These are phyloP conservation scores for Boletus rubescentipes DNA, from an alignment of 768 basidiomycete genomes.

Conservation along the genomic window DNA sequence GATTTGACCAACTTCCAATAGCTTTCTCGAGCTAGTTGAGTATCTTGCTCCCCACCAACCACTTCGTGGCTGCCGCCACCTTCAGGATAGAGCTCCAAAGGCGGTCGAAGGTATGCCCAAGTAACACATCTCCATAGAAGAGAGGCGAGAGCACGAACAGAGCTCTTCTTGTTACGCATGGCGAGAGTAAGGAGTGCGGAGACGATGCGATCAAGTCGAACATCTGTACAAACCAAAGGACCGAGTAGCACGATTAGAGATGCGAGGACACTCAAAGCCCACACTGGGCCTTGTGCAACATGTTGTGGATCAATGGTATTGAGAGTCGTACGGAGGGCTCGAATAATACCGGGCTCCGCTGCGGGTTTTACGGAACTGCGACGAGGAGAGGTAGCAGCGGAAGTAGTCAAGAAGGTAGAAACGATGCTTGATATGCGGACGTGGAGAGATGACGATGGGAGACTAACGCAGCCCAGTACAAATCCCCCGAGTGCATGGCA, in stretches of 20 bases:
- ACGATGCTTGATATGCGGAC: conserved; percentile 51
- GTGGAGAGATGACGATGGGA: conserved; percentile 50
- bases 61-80: conserved; percentile 22
- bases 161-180: conserved; percentile 61
- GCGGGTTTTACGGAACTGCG: conserved; percentile 36
- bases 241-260: conserved; percentile 67
- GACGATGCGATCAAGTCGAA: conserved; percentile 44
- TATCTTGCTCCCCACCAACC: conserved; percentile 25
- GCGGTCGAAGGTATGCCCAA: conserved; percentile 67
- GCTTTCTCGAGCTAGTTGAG: conserved; percentile 30
- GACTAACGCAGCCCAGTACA: conserved; percentile 49
- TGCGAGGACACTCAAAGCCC: conserved; percentile 70
- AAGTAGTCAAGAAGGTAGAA: conserved; percentile 47
- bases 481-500: conserved; percentile 75
- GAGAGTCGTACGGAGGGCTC: conserved; percentile 67
- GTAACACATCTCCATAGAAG: conserved; percentile 63
- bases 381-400: conserved; percentile 35
- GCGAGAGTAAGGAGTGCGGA: conserved; percentile 52
- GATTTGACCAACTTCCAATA: conserved; percentile 51
- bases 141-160: conserved; percentile 60
- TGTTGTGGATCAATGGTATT: conserved; percentile 52
- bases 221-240: conserved; percentile 47
- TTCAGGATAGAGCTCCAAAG: conserved; percentile 26
- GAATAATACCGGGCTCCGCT: conserved; percentile 54
- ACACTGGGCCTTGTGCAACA: conserved; percentile 74